Evolutionary conservation across 441 rosid genomes (phyloP).

Genomic region (Pelargonium citronellum): DNA sequence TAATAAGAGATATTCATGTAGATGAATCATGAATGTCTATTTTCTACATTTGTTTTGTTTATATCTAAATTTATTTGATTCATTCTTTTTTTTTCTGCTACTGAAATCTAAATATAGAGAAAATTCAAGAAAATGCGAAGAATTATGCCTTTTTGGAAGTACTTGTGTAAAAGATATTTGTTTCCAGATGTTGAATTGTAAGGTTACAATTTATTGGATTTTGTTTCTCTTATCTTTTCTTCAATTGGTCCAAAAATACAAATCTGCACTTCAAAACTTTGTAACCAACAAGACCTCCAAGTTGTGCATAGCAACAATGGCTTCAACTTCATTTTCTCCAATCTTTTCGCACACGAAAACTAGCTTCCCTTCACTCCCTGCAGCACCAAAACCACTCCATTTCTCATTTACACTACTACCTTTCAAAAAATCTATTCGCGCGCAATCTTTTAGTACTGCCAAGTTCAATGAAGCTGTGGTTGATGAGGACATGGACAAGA

Average conservation of each 20-base stretch:
- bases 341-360: conserved; percentile 28
- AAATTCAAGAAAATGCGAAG: no score
- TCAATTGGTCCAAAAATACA: conserved; percentile 17
- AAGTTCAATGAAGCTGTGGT: conserved; percentile 37
- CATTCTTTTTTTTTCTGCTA: no score
- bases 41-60: no score
- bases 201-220: conserved; percentile 37
- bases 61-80: no score
- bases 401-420: conserved; percentile 19
- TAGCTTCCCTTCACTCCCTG: conserved; percentile 23
- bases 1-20: no score
- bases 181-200: conserved; percentile 33
- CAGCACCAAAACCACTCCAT: conserved; percentile 19
- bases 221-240: conserved; percentile 29
- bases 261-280: conserved; percentile 15
- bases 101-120: no score
- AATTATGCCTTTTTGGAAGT: background rate
- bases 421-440: conserved; percentile 12
- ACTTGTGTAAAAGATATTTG: background rate
- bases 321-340: conserved; percentile 35
- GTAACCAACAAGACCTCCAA: conserved; percentile 7
- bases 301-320: conserved; percentile 32
- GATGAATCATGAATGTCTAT: no score
- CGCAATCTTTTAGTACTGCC: conserved; percentile 30
- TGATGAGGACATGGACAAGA: conserved; percentile 68